phyloP scores from a whole-genome alignment of 805 yeast genomes.

The Candida michaelii region DNA sequence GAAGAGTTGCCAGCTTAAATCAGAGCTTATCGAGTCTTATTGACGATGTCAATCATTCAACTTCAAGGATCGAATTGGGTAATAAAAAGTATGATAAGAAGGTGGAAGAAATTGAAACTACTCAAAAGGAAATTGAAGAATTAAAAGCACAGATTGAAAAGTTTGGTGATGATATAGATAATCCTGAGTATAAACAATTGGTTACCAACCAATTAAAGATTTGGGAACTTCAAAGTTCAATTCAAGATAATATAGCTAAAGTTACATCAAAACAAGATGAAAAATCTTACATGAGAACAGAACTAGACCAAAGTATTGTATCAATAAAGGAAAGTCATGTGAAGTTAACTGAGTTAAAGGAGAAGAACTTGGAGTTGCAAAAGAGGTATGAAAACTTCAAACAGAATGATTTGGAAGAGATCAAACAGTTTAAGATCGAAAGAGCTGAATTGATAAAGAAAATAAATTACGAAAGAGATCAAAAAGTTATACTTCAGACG shows the following conservation, averaged over 20 bases:
- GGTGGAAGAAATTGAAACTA: constrained; percentile 27
- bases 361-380: constrained; percentile 16
- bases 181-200: constrained; percentile 19
- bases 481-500: constrained; percentile 23
- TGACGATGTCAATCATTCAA: constrained; percentile 45
- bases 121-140: constrained; percentile 23
- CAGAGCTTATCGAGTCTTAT: constrained; percentile 47
- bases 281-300: constrained; percentile 60
- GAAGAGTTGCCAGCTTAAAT: constrained; percentile 43
- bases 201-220: constrained; percentile 41
- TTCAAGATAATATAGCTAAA: constrained; percentile 43
- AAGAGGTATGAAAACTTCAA: constrained; percentile 20
- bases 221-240: constrained; percentile 46
- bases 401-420: constrained; percentile 23
- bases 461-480: constrained; percentile 24
- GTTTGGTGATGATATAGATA: constrained; percentile 13
- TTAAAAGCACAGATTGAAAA: constrained; percentile 29
- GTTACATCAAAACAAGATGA: constrained; percentile 55
- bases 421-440: constrained; percentile 20
- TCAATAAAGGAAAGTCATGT: constrained; percentile 48
- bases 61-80: constrained; percentile 34
- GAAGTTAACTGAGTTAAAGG: constrained; percentile 26
- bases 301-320: constrained; percentile 51
- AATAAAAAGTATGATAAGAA: constrained; percentile 31
- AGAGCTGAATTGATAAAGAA: constrained; percentile 20